Base-by-base conservation (phyloP, 2,329 filamentous ascomycete species). In the Zymoseptoria ardabiliae region DNA sequence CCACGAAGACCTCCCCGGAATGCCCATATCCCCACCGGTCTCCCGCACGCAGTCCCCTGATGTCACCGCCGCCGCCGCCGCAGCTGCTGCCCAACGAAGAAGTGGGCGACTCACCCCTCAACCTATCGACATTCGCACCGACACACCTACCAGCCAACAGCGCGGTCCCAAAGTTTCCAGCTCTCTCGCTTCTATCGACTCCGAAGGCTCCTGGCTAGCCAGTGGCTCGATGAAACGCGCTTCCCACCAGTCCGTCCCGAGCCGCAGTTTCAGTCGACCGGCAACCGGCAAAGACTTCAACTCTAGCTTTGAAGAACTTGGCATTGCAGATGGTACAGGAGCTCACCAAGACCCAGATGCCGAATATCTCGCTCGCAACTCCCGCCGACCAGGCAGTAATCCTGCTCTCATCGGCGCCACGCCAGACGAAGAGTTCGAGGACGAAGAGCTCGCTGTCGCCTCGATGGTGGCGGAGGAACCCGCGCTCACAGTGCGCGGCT, bases 151-250 rank as follows among this genome's bases (percentile, higher is more conserved):
- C 52, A 35, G 67, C 52, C 63, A 64, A 19, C 65, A 64, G 30
- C 60, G 62, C n/a, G 63, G 65, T 35, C 63, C 59, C 4, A 54
- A 68, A 35, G 75, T 91, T 70, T 90, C 91, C 28, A 88, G 92
- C 73, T 97, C 93, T 0, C 81, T 97, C 19, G 94, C 91, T 1
- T 97, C 92, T 0, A 90, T 97, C 60, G 94, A 97, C 70, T 97
- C 92, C 0, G 94, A 99, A 76, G 94, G 84, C 4, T 97, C 92
- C 0, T 99, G 94, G 94, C 85, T 99, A 51, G 70, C 70, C 1
- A 94, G 91, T 3, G 91, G 93, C 17, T 79, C 81, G 62, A 73
- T 79, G 66, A 76, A 81, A 72, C 75, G 76, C 51, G 73, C 72
- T 58, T 81, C 77, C 63, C 75, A 70, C 69, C 76, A 70, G 65